Base-by-base conservation (phyloP, 1,139 yeast genomes). In the Meyerozyma carpophila region DNA sequence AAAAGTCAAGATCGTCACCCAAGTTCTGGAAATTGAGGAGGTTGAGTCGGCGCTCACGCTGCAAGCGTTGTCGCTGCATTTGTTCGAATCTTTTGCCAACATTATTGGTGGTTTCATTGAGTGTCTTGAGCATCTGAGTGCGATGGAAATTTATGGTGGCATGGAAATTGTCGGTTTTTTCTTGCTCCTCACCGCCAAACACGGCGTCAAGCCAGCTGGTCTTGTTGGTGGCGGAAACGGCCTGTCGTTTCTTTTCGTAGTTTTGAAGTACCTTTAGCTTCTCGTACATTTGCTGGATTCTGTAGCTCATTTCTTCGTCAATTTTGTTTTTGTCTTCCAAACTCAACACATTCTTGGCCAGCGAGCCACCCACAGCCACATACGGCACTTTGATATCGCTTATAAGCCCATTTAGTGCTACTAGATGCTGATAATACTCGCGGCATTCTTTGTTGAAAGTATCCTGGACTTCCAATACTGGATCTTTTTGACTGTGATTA, bases 251-350 rank as follows among this genome's bases (percentile, higher is more conserved):
- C n/a, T 56, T 54, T 56, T 81, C 85, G 53, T 81, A 81, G 2
- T 63, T 59, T 46, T 77, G 81, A 41, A 80, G 55, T 39, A 66
- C 60, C 52, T 70, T 75, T 42, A 78, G 62, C 55, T 79, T 75
- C 48, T 78, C 77, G 44, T 68, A 68, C 53, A 74, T 62, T 46
- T 74, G 73, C 49, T 78, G 82, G 32, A 79, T 54, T 52, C 75
- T 74, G 27, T 70, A 57, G 46, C 78, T 72, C 39, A 79, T 68
- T 47, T 79, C 82, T 45, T 77, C 75, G 47, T 80, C 85, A 26
- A 81, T 67, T 38, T 72, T 70, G 49, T 78, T 77, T 55, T 79
- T 77, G 41, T 79, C 82, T 6, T 62, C 67, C 8, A 67, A 67
- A 1, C 71, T 54, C 54, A 77, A 61, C 7, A 51, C 54, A 31